Evolutionary conservation across 192 early-diverging fungal species (phyloP).

Genomic region (Coemansia pectinata): DNA sequence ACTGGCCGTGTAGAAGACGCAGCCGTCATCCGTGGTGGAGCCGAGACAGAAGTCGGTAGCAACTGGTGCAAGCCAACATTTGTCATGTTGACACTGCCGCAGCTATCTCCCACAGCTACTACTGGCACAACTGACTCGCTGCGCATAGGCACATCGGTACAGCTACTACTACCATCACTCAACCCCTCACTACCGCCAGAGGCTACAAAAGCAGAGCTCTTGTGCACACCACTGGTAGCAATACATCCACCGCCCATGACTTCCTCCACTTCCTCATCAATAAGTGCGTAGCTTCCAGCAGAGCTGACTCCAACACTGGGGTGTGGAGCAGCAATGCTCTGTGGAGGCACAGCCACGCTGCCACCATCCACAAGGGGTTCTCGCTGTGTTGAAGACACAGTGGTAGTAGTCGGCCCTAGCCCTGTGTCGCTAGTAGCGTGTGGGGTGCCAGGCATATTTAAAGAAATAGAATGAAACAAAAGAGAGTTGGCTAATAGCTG

Average conservation of each 20-base stretch:
- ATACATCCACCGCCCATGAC: constrained; percentile 30
- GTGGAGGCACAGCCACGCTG: not conserved
- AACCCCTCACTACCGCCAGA: not conserved
- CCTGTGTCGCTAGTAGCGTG: constrained; percentile 2
- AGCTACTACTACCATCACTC: not conserved
- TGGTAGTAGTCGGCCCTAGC: constrained; percentile 1
- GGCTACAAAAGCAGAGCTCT: not conserved
- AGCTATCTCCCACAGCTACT: not conserved
- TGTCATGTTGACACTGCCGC: not conserved
- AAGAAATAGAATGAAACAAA: not conserved
- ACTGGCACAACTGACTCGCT: constrained; percentile 3
- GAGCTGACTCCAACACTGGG: not conserved
- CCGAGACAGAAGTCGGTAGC: not conserved
- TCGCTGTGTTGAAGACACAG: not conserved
- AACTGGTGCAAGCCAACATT: not conserved
- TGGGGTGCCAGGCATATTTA: not conserved
- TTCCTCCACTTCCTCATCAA: constrained; percentile 23
- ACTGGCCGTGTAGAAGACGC: not conserved
- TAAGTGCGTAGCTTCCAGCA: not conserved
- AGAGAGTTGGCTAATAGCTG: not conserved
- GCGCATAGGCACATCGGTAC: constrained; percentile 1
- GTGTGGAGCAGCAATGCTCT: not conserved
- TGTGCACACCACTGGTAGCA: not conserved
- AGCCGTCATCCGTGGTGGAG: not conserved
- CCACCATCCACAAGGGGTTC: not conserved